Base-by-base conservation (phyloP, 2,329 filamentous ascomycete species). In the Fusarium goolgardi region DNA sequence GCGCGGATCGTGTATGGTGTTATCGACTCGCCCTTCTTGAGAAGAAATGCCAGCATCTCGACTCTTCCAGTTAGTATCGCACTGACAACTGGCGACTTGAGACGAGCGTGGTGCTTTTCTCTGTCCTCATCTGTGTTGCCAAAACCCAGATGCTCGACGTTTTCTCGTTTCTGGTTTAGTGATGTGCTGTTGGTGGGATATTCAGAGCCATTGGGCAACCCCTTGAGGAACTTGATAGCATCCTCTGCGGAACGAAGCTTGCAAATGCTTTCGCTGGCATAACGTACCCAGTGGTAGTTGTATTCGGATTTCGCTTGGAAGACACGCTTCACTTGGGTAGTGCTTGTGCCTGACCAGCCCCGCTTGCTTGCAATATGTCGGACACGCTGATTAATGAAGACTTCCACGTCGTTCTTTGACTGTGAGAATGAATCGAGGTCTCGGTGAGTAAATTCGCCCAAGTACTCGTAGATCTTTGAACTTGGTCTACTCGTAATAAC, bases 261-360 rank as follows among this genome's bases (percentile, higher is more conserved):
- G 20, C 67, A 59, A 2, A 75, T 63, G 29, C 70, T 70, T 43
- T 63, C 43, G 29, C 72, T 71, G 15, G 69, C 71, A 25, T 69
- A 63, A 29, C 69, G 68, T 23, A 73, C 55, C 71, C 70, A 75
- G 15, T 75, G 59, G 23, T 75, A 75, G 15, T 59, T 75, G 11
- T 66, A 63, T 45, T 68, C 66, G 7, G 67, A 66, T 39, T 70
- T 75, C 16, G 63, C 45, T 40, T 55, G 45, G 9, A 75, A 70
- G 7, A 69, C 62, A 11, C 63, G 39, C 8, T 45, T 58, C 15
- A 73, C 49, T 32, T 71, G 53, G 1, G 49, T 35, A 27, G 60
- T 60, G n/a, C 63, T 45, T 40, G 61, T 68, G 16, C 49, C 35
- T 29, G 66, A 65, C 43, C 69, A 73, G 7, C 55, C 44, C 43